phyloP scores from a whole-genome alignment of 1,139 yeast species.

The Dujonia santamariae region DNA sequence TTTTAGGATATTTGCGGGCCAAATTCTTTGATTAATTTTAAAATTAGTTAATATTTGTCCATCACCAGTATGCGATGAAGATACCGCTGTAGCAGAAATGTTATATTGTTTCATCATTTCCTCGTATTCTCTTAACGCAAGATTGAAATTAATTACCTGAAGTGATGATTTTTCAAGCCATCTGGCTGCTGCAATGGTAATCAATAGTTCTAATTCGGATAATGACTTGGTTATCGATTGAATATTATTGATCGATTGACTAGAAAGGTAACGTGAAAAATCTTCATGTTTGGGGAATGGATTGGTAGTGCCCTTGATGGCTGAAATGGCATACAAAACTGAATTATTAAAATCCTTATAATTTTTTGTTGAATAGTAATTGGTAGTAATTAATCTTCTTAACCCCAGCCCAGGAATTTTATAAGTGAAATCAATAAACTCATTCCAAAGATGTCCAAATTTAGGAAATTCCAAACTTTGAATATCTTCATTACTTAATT shows the following conservation, averaged over 20 bases:
- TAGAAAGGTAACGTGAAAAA: constrained; percentile 21
- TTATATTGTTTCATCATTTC: constrained; percentile 49
- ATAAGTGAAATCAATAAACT: constrained; percentile 26
- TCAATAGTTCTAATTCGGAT: constrained; percentile 65
- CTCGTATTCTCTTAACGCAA: constrained; percentile 76
- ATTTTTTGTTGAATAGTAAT: constrained; percentile 61
- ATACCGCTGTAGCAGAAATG: constrained; percentile 27
- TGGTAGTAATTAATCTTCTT: constrained; percentile 29
- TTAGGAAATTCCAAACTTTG: constrained; percentile 14
- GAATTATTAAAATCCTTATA: constrained; percentile 52
- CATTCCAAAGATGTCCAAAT: constrained; percentile 51
- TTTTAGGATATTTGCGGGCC: constrained; percentile 47
- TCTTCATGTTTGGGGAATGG: constrained; percentile 35
- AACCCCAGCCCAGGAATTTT: neutral
- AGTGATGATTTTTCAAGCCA: constrained; percentile 59
- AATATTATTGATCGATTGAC: constrained; percentile 20
- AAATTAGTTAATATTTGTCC: constrained; percentile 28
- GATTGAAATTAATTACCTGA: constrained; percentile 63
- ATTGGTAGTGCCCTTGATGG: constrained; percentile 13
- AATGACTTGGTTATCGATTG: constrained; percentile 42
- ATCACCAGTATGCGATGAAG: constrained; percentile 35
- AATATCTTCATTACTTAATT: constrained; percentile 18
- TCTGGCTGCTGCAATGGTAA: constrained; percentile 73
- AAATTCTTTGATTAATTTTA: constrained; percentile 41
- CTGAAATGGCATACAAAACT: constrained; percentile 42